Percentiles rank a stretch among this genome's conserved stretches.
Evolutionary conservation across 2,329 filamentous ascomycete genomes (phyloP).

Genomic region (Aspergillus japonicus): DNA sequence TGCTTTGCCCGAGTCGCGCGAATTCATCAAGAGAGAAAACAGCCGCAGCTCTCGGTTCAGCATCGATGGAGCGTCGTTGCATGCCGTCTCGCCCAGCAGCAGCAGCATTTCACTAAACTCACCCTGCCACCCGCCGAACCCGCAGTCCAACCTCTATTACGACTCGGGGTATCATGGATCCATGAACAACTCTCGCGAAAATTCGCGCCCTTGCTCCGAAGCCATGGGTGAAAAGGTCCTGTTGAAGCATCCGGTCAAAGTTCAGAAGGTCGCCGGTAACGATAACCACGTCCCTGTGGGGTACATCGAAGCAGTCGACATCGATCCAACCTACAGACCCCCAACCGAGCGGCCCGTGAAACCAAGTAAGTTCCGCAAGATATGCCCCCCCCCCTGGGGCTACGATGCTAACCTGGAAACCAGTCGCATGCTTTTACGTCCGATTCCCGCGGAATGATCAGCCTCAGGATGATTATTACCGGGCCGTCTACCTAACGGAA

Average conservation of each 20-base stretch:
- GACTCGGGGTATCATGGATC: constrained; percentile 25
- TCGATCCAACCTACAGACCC: constrained; percentile 81
- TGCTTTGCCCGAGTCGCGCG: constrained; percentile 34
- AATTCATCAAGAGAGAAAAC: constrained; percentile 31
- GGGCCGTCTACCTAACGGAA: constrained; percentile 80
- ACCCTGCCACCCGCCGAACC: constrained; percentile 25
- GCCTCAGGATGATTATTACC: constrained; percentile 63
- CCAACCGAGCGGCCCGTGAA: constrained; percentile 70
- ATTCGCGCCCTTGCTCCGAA: constrained; percentile 23
- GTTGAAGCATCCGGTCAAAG: constrained; percentile 30
- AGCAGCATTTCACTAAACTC: constrained; percentile 43
- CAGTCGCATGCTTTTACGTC: constrained; percentile 86
- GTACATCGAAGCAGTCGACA: constrained; percentile 87
- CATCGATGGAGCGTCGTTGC: constrained; percentile 34
- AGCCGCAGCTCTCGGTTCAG: constrained; percentile 35
- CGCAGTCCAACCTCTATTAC: constrained; percentile 14
- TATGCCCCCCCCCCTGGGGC: not conserved
- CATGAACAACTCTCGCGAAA: constrained; percentile 26
- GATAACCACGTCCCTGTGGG: constrained; percentile 57
- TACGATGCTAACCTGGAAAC: constrained; percentile 31
- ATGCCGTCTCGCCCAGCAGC: constrained; percentile 40
- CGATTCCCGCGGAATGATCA: constrained; percentile 55
- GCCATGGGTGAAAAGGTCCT: constrained; percentile 19
- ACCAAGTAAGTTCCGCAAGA: constrained; percentile 50
- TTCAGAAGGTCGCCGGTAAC: constrained; percentile 27